A percentile compares a stretch with the other conserved stretches of the same genome.
Evolutionary conservation across 2,329 filamentous ascomycete species (phyloP).

Genomic region (Celoporthe dispersa): DNA sequence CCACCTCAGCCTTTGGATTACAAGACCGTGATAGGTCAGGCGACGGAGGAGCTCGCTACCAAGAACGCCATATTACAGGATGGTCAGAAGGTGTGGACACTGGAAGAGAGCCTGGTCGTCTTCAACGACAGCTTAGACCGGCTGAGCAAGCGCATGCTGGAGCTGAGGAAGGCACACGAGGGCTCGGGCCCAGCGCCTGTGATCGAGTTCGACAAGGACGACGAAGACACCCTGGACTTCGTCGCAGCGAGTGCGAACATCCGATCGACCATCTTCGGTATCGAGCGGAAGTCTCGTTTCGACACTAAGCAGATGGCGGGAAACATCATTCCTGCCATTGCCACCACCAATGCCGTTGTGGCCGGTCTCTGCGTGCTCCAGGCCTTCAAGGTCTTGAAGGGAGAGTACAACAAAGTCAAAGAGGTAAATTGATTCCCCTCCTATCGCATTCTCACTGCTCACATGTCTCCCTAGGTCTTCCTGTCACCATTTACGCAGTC

Average conservation of each 20-base stretch:
- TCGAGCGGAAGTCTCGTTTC: constrained; percentile 87
- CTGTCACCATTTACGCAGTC: constrained; percentile 66
- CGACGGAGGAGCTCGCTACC: constrained; percentile 51
- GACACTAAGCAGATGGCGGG: constrained; percentile 99
- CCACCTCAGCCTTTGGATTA: constrained; percentile 77
- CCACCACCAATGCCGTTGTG: constrained; percentile 96
- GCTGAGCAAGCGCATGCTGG: constrained; percentile 73
- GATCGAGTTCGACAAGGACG: constrained; percentile 95
- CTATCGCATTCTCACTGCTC: constrained; percentile 9
- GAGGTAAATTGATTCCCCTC: constrained; percentile 58
- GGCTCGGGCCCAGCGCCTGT: constrained; percentile 60
- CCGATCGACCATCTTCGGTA: constrained; percentile 85
- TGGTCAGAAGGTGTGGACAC: constrained; percentile 79
- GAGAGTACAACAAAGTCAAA: constrained; percentile 71
- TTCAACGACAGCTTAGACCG: constrained; percentile 84
- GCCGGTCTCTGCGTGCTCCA: constrained; percentile 91
- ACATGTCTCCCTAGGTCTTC: constrained; percentile 62
- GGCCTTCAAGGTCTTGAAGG: constrained; percentile 85
- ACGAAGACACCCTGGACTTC: constrained; percentile 92
- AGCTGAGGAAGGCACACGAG: constrained; percentile 57
- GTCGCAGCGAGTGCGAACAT: constrained; percentile 90
- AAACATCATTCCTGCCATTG: constrained; percentile 98
- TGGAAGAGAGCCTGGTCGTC: constrained; percentile 81
- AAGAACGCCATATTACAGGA: constrained; percentile 62
- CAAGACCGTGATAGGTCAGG: constrained; percentile 59